phyloP scores from a whole-genome alignment of 176 grass and related monocot species.

The Typha latifolia region DNA sequence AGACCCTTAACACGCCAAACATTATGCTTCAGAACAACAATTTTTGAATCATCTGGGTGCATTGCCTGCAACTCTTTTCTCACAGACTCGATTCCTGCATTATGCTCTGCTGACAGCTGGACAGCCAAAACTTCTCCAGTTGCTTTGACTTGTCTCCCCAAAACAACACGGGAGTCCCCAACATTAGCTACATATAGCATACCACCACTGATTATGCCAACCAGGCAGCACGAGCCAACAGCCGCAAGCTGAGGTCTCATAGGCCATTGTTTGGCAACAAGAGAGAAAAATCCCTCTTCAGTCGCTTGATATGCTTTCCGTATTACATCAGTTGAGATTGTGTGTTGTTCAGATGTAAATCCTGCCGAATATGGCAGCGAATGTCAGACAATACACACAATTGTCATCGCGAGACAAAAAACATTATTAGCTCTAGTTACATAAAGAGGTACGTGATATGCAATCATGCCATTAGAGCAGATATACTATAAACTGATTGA shows the following conservation, averaged over 20 bases:
- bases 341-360: constrained; percentile 19
- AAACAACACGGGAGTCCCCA: constrained; percentile 25
- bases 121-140: constrained; percentile 26
- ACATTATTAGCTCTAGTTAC: too few relatives aligned
- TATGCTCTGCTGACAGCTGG: constrained; percentile 21
- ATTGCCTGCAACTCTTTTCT: constrained; percentile 19
- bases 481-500: too few relatives aligned
- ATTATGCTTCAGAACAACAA: constrained; percentile 28
- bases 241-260: constrained; percentile 21
- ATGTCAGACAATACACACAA: neutral
- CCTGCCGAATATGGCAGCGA: constrained; percentile 1
- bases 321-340: constrained; percentile 22
- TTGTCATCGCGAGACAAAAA: too few relatives aligned
- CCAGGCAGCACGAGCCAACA: constrained; percentile 25
- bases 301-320: constrained; percentile 21
- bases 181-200: constrained; percentile 23
- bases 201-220: constrained; percentile 20
- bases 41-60: constrained; percentile 21
- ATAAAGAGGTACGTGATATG: too few relatives aligned
- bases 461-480: too few relatives aligned
- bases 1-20: constrained; percentile 31
- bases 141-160: constrained; percentile 24
- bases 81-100: constrained; percentile 22
- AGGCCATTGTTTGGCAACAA: constrained; percentile 25
- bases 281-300: constrained; percentile 23